Evolutionary conservation across 148 eudicot genomes (phyloP).

Genomic region (Polygonum maritimum): DNA sequence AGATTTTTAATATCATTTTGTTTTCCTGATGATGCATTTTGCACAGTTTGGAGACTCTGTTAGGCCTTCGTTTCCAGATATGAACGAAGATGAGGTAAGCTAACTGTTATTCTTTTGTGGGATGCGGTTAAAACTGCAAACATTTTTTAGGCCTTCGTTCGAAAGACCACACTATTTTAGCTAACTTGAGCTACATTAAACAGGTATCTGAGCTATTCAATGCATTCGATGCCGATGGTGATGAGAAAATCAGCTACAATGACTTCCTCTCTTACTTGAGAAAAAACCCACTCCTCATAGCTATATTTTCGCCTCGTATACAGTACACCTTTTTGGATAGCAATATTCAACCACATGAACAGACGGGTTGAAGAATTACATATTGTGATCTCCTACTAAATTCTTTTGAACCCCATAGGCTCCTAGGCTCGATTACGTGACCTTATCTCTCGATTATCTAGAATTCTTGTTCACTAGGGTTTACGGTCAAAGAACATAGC

Average conservation of each 20-base stretch:
- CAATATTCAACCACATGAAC: not conserved
- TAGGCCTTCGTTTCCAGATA: constrained; percentile 25
- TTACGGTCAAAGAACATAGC: not conserved
- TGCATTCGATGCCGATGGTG: constrained; percentile 40
- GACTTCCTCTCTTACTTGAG: constrained; percentile 42
- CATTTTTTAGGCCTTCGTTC: not conserved
- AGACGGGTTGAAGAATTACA: not conserved
- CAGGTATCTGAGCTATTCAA: constrained; percentile 46
- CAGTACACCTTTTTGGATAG: constrained; percentile 14
- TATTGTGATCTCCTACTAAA: not conserved
- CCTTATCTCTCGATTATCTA: not conserved
- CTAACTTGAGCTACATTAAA: not conserved
- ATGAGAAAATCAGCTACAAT: constrained; percentile 42
- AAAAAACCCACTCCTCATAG: constrained; percentile 46
- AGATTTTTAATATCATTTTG: not conserved
- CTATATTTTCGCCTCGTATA: constrained; percentile 35
- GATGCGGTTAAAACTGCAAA: not conserved
- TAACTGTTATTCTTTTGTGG: not conserved
- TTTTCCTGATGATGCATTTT: constrained; percentile 9
- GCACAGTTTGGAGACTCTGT: constrained; percentile 33
- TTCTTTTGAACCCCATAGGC: constrained; percentile 3
- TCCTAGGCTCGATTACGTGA: not conserved
- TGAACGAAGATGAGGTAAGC: constrained; percentile 44
- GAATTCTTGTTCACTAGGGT: not conserved
- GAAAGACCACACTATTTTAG: not conserved